Evolutionary conservation across 2,329 filamentous ascomycete genomes (phyloP), one percentile per base, ranked within the genome.

Genomic region (Fusarium transvaalense): DNA sequence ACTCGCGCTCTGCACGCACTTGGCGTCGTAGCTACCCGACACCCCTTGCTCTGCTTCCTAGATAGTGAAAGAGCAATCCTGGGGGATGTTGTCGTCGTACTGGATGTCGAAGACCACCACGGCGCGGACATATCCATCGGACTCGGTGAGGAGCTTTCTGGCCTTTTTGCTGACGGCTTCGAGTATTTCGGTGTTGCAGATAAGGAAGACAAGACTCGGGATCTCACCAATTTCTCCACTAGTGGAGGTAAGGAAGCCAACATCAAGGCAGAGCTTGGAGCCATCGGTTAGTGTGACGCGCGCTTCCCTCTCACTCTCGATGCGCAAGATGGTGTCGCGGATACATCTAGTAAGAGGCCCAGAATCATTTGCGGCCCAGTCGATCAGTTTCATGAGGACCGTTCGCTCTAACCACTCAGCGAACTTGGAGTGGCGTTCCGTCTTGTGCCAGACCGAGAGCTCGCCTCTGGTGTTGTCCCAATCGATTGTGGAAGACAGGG

Each of bases 321-420:
- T 5, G 10, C 12, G 5, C 13, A 5, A 10, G 19, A 38, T 38
- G 6, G 13, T 38, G 4, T 12, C 3, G 10, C n/a, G 10, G 2
- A 38, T 13, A 5, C 6, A n/a, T 19, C 19, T 17, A 19, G 10
- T 38, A 12, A 19, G 14, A n/a, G 10, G n/a, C 10, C 6, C n/a
- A 21, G 13, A 3, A 38, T 13, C n/a, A 2, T 13, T 19, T 13
- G 17, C 6, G 9, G 8, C 6, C 35, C n/a, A 13, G 35, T 19
- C n/a, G n/a, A 10, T 7, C 17, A 19, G 10, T 12, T 13, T 19
- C 3, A 12, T 9, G n/a, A 10, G 5, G n/a, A 38, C 6, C 6
- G 5, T 38, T 38, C 6, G 1, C 35, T 2, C 9, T 2, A 19
- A n/a, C 2, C 1, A 19, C 2, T 38, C 9, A 6, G 35, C 10